Conservation (phyloP, 1,284 basidiomycete species). For the Papiliotrema fonsecae region DNA sequence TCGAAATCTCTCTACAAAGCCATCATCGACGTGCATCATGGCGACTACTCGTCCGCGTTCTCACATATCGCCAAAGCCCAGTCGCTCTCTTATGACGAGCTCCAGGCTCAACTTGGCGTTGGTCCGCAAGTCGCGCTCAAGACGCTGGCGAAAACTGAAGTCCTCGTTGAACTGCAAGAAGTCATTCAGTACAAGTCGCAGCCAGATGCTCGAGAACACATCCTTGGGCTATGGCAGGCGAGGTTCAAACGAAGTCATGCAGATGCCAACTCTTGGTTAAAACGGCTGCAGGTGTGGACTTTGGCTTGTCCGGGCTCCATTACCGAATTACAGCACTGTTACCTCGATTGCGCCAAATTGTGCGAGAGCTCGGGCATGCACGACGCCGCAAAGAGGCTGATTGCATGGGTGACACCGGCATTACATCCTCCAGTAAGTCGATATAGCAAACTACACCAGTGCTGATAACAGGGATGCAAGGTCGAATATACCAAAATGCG, state of each 20-base stretch:
- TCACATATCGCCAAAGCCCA: conserved; percentile 41
- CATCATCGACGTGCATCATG: conserved; percentile 38
- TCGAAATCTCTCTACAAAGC: conserved; percentile 44
- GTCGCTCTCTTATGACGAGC: conserved; percentile 36
- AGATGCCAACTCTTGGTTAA: conserved; percentile 38
- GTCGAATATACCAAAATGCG: conserved; percentile 34
- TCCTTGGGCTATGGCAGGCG: conserved; percentile 22
- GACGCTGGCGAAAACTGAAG: conserved; percentile 38
- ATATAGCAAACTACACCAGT: neutral
- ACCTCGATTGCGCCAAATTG: conserved; percentile 37
- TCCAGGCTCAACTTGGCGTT: conserved; percentile 27
- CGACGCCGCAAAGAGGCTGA: conserved; percentile 26
- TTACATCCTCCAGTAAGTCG: conserved; percentile 24
- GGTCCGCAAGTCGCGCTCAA: conserved; percentile 33
- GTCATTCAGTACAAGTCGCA: conserved; percentile 38
- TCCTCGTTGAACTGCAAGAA: conserved; percentile 40
- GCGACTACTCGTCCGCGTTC: conserved; percentile 32
- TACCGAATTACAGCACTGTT: conserved; percentile 30
- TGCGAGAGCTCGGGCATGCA: conserved; percentile 34
- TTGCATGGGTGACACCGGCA: conserved; percentile 20
- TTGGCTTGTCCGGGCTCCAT: conserved; percentile 31
- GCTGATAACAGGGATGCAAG: conserved; percentile 29
- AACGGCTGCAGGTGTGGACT: conserved; percentile 36
- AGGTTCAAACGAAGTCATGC: conserved; percentile 37
- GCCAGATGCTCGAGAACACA: conserved; percentile 26